Conservation (phyloP, 768 basidiomycete species). For the Sistotremastrum suecicum region DNA sequence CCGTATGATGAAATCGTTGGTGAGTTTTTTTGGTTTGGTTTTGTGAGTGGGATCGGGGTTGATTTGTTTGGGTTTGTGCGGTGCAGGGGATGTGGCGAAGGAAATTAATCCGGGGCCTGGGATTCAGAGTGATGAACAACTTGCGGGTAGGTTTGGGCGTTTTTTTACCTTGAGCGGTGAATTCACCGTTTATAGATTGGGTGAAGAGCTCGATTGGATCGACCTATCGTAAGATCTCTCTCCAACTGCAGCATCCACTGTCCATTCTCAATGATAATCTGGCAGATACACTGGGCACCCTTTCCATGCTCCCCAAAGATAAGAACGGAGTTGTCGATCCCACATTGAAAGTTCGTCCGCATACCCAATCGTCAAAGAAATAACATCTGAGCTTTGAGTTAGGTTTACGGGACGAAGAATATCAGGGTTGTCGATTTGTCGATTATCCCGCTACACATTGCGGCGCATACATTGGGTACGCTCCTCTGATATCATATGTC, state of each 20-base stretch:
- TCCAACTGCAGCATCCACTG: neutral
- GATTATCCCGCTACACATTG: conserved; percentile 25
- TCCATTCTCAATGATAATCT: conserved; percentile 1
- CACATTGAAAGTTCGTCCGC: conserved; percentile 31
- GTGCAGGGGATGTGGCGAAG: conserved; percentile 6
- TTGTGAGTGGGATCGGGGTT: too few relatives aligned
- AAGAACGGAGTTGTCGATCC: conserved; percentile 48
- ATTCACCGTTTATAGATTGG: conserved; percentile 9
- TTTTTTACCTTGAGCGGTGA: too few relatives aligned
- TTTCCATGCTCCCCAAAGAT: conserved; percentile 50
- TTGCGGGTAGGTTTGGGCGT: too few relatives aligned
- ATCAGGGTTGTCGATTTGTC: conserved; percentile 33
- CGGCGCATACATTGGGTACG: conserved; percentile 20
- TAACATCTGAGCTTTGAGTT: neutral
- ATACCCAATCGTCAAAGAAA: too few relatives aligned
- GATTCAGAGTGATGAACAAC: conserved; percentile 15
- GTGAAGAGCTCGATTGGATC: conserved; percentile 10
- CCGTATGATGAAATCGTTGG: conserved; percentile 15
- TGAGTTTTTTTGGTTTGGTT: too few relatives aligned
- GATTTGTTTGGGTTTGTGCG: too few relatives aligned
- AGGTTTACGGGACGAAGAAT: conserved; percentile 27
- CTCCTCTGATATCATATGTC: neutral
- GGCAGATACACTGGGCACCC: conserved; percentile 38
- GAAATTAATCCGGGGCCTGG: conserved; percentile 19
- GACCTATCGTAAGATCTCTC: conserved; percentile 8